Evolutionary conservation across 164 flowering plant genomes (phyloP).

Genomic region (Tinospora cordifolia): DNA sequence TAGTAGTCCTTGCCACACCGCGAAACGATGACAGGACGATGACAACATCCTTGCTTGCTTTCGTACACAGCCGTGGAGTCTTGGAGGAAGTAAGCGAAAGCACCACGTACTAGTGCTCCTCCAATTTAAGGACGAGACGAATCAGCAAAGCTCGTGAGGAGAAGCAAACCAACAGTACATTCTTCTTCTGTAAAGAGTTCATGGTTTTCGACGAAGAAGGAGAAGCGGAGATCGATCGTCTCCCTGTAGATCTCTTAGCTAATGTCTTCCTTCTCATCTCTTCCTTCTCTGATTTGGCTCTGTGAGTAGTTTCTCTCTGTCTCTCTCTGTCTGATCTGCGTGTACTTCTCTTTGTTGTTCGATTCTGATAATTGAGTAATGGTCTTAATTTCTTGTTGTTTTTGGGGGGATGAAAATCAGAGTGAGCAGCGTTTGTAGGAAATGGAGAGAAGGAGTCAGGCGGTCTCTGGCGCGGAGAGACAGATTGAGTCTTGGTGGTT

Average conservation of each 20-base stretch:
- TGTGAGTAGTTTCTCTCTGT: constrained; percentile 25
- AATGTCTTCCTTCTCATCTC: constrained; percentile 40
- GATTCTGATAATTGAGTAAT: background rate
- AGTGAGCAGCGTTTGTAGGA: constrained; percentile 52
- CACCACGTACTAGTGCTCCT: background rate
- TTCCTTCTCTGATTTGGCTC: constrained; percentile 69
- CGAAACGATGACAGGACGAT: constrained; percentile 1
- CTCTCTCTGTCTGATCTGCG: too few species aligned
- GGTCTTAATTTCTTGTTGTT: background rate
- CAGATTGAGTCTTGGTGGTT: constrained; percentile 69
- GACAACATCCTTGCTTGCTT: background rate
- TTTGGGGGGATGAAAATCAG: constrained; percentile 1
- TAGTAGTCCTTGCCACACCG: background rate
- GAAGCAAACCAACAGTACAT: background rate
- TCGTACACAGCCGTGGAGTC: background rate
- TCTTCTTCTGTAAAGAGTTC: background rate
- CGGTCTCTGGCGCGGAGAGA: constrained; percentile 59
- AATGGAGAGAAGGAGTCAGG: constrained; percentile 84
- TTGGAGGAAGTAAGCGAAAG: background rate
- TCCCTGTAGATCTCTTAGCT: constrained; percentile 55
- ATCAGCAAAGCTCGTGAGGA: background rate
- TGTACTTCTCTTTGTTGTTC: background rate
- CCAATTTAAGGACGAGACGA: background rate
- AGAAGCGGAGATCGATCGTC: constrained; percentile 52
- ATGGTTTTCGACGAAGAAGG: constrained; percentile 12